Base-by-base conservation (phyloP, 257 asterid genomes). In the Eustoma russellianum region DNA sequence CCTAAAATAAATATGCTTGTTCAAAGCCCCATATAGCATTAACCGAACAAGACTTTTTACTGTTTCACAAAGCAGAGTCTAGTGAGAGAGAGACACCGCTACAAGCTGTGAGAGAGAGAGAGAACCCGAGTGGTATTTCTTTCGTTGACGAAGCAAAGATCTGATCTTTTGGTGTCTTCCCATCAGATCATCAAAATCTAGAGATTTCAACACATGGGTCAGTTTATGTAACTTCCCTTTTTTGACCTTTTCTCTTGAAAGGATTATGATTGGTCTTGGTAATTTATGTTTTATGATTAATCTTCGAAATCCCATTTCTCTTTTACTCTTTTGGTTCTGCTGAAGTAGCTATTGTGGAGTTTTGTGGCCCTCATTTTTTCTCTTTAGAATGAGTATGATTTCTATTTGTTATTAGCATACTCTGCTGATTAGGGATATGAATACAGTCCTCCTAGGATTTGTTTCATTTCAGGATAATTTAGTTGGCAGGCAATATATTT, bases 111-210 rank as follows among this genome's bases (percentile, higher is more conserved):
- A 33, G 34, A 40, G 17, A 38, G 34, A 28, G 28, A 15, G 38
- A 61, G 45, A 53, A 61, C 44, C 54, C 57, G 63, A 16, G 63
- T 64, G 41, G 64, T 50, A 44, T 64, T 18, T 53, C 43, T 34
- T 56, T 33, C n/a, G 13, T 52, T 5, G 17, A 51, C 48, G 59
- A 64, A 56, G 53, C 56, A n/a, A 50, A 59, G 64, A 57, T 56
- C 70, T 57, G 53, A 28, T 33, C 43, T 50, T 40, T 45, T n/a
- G 18, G 33, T 24, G 30, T 24, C 30, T 24, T 2, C 30, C 30
- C 30, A 24, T 24, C 46, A 45, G 60, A 46, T 64, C 30, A 64
- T 57, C 53, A 7, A 38, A 53, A 64, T 64, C 59, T 57, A 12
- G 28, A 0, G 43, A 18, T 47, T 19, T 15, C 13, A 13, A 24